Base-by-base conservation (phyloP, 2,329 filamentous ascomycete species). In the Bipolaris zeicola region DNA sequence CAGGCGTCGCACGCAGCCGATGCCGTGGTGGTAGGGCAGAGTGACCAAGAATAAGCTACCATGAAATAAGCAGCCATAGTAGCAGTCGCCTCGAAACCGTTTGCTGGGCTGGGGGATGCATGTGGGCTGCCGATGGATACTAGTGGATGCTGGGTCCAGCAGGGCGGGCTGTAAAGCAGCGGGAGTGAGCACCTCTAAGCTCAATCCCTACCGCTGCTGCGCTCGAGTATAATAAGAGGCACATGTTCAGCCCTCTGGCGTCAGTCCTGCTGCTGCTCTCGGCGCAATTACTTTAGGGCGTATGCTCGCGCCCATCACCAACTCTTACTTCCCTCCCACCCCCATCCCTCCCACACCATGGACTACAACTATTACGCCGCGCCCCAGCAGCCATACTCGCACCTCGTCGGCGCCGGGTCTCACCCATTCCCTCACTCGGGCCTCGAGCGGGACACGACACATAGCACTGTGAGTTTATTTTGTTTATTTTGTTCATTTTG, bases 331-430 rank as follows among this genome's bases (percentile, higher is more conserved):
- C 13, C 39, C 11, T 13, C 39, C 5, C 22, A 42, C 7, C 20
- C 22, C 24, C 20, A 22, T 26, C 13, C 34, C 52, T 34, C 43
- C 43, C 24, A 34, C 45, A 16, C 64, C 49, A 87, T 87, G 84
- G 83, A 87, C 65, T 87, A 85, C 71, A 78, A 79, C 50, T 85
- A 83, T 71, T 86, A 81, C 71, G 69, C 73, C 48, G 67, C 78
- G 16, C 73, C 77, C 33, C 71, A 71, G 38, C 80, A 81, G 61
- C 72, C 78, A 38, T 85, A 81, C 64, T 41, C 61, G 52, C 78
- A 79, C 37, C 81, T 82, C 59, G 77, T 82, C 47, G 79, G 78
- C 49, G 72, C 83, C 57, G 76, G 80, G 16, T 71, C 73, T 3
- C 74, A 70, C 45, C 69, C 58, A 53, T 77, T 72, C 38, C 53